Evolutionary conservation across 768 basidiomycete genomes (phyloP), one percentile per base, ranked within the genome.

Genomic region (Lanmaoa pseudosensibilis): DNA sequence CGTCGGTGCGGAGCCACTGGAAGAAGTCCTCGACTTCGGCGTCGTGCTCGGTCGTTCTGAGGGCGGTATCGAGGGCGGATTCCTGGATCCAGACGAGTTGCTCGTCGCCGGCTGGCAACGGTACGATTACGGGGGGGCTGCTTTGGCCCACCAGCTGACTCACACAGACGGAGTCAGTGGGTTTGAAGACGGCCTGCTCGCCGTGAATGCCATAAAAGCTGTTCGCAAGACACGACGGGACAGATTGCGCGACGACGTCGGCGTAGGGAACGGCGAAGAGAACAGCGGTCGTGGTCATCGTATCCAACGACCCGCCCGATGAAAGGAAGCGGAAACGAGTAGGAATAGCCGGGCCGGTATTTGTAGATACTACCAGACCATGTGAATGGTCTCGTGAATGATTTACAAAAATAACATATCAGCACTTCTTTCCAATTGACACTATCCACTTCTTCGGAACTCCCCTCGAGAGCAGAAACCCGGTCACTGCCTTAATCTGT

Each of bases 391-490:
- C 32, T 32, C 7, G 7, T 30, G 27, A 30, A 30, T 8, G 27
- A 7, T 30, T 30, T 30, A 8, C 27, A 30, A 6, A 5, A 27
- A 27, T n/a, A 27, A 27, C 6, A 30, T 30, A 30, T 30, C 27
- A 30, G 32, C 30, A 59, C 69, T 85, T 85, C 73, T 83, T 81
- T 11, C 58, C 85, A 2, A 66, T 68, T 2, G 78, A 73, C 65
- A 84, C 82, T 50, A 95, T 87, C 90, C 90, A 95, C 65, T 79
- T 80, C 75, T 87, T 90, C 27, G 92, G 91, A 33, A 95, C 81
- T 0, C 94, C 92, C 60, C 81, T 83, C 23, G 74, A 78, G 3
- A 81, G 68, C 39, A 97, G 69, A 57, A 92, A 80, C 5, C 90
- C 87, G 11, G 79, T 75, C 12, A 93, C 87, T 3, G 77, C 74